These are phyloP conservation scores for Eimeria tenella DNA, from an alignment of 169 alveolate genomes.

Conservation along the genomic window DNA sequence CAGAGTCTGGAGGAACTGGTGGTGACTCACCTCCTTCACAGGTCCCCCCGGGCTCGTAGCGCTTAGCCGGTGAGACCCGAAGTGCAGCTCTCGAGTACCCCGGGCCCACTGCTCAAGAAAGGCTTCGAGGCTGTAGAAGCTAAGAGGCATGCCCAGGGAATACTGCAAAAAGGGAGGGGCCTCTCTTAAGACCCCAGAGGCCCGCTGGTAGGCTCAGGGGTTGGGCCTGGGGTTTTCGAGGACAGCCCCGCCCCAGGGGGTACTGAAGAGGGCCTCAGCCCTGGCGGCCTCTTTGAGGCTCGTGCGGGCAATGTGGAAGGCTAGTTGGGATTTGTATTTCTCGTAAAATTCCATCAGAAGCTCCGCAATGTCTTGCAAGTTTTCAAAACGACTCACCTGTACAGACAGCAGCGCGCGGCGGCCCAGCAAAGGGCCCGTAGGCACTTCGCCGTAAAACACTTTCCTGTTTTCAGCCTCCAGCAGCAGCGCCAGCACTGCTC, in stretches of 20 bases:
- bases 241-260: constrained; percentile 63
- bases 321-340: constrained; percentile 9
- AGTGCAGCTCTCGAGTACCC: constrained; percentile 12
- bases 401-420: constrained; percentile 40
- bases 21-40: constrained; percentile 28
- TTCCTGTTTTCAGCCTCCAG: constrained; percentile 48
- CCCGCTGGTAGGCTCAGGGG: constrained; percentile 4
- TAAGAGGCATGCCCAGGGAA: constrained; percentile 53
- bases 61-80: constrained; percentile 32
- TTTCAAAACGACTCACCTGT: constrained; percentile 16
- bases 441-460: constrained; percentile 29
- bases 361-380: constrained; percentile 54
- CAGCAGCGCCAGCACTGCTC: constrained; percentile 17
- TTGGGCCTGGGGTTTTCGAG: not conserved
- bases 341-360: constrained; percentile 39
- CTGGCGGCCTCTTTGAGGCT: constrained; percentile 28
- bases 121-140: constrained; percentile 15
- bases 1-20: constrained; percentile 8
- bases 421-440: constrained; percentile 2
- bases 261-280: constrained; percentile 33
- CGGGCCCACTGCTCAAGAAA: constrained; percentile 25
- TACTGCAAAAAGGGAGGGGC: constrained; percentile 43
- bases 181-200: constrained; percentile 9
- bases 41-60: not conserved
- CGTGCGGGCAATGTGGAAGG: constrained; percentile 36